A percentile compares a stretch with the other conserved stretches of the same genome.
phyloP scores from a whole-genome alignment of 768 basidiomycete genomes.

The Goffeauzyma gilvescens region DNA sequence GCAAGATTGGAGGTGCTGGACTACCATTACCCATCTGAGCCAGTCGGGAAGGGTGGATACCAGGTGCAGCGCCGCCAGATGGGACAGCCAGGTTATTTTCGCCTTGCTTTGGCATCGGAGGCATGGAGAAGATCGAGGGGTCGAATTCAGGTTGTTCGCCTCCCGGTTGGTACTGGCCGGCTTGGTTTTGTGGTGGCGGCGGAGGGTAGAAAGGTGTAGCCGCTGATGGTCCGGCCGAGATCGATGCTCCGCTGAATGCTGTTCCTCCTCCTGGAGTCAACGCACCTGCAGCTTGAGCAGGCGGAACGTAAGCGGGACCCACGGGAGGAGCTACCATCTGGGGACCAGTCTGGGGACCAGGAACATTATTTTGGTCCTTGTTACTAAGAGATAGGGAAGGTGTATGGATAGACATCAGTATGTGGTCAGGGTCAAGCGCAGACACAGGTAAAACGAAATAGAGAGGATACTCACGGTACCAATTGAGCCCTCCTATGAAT shows the following conservation, averaged over 20 bases:
- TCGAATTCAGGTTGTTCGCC: constrained; percentile 10
- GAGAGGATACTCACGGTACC: constrained; percentile 47
- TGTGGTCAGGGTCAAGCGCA: too few species aligned
- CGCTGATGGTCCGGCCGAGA: constrained; percentile 64
- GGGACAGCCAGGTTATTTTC: constrained; percentile 4
- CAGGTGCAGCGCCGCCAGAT: constrained; percentile 31
- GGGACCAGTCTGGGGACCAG: too few species aligned
- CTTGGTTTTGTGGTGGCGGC: not conserved
- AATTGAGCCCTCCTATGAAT: constrained; percentile 85
- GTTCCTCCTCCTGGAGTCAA: constrained; percentile 31
- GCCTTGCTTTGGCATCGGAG: constrained; percentile 5
- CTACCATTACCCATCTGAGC: constrained; percentile 41
- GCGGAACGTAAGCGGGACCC: constrained; percentile 38
- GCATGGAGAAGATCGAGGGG: constrained; percentile 8
- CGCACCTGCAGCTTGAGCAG: constrained; percentile 51
- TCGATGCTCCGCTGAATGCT: constrained; percentile 55
- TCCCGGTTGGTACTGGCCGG: constrained; percentile 6
- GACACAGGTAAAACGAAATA: too few species aligned
- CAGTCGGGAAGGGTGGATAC: constrained; percentile 52
- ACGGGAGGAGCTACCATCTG: constrained; percentile 68
- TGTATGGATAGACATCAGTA: too few species aligned
- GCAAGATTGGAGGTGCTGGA: too few species aligned
- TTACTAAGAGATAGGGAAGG: too few species aligned
- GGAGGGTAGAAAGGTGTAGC: constrained; percentile 40
- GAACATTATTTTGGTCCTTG: too few species aligned